Percentiles rank a stretch among this genome's conserved stretches.
These are phyloP conservation scores for Brachypodium distachyon DNA, from an alignment of 202 grass and related monocot genomes.

Conservation along the genomic window DNA sequence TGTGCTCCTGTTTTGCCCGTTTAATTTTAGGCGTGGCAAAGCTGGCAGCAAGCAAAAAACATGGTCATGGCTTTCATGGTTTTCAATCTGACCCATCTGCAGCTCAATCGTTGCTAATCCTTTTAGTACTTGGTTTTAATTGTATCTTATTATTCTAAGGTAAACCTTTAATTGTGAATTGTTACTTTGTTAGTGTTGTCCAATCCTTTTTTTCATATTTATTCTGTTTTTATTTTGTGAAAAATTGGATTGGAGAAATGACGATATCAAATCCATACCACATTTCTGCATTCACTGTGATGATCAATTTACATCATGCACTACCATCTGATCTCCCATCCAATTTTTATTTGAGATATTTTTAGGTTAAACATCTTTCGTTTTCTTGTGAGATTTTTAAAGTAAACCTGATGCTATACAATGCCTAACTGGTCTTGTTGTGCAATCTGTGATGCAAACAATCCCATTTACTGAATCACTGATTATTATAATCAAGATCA, in stretches of 20 bases:
- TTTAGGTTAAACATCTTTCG: background rate
- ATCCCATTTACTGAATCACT: constrained; percentile 28
- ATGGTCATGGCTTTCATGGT: constrained; percentile 18
- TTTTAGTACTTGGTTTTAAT: background rate
- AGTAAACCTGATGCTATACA: background rate
- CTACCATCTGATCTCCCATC: constrained; percentile 50
- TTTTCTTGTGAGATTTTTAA: too few species aligned
- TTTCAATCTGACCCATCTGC: constrained; percentile 45
- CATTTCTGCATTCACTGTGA: constrained; percentile 43
- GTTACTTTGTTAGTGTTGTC: too few species aligned
- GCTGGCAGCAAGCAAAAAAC: background rate
- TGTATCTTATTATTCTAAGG: background rate
- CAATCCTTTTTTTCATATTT: background rate
- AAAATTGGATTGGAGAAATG: constrained; percentile 24
- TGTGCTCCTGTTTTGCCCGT: background rate
- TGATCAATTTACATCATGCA: constrained; percentile 38
- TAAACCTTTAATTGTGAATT: too few species aligned
- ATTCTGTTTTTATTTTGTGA: background rate
- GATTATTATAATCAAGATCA: constrained; percentile 47
- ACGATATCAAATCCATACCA: constrained; percentile 40
- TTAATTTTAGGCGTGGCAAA: background rate
- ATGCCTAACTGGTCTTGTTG: background rate
- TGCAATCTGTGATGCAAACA: constrained; percentile 49
- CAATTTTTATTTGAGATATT: background rate
- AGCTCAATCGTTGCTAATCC: background rate